Percentiles rank a stretch among this genome's conserved stretches.
These are phyloP conservation scores for Arthrobotrys iridis DNA, from an alignment of 2,329 filamentous ascomycete genomes.

Conservation along the genomic window DNA sequence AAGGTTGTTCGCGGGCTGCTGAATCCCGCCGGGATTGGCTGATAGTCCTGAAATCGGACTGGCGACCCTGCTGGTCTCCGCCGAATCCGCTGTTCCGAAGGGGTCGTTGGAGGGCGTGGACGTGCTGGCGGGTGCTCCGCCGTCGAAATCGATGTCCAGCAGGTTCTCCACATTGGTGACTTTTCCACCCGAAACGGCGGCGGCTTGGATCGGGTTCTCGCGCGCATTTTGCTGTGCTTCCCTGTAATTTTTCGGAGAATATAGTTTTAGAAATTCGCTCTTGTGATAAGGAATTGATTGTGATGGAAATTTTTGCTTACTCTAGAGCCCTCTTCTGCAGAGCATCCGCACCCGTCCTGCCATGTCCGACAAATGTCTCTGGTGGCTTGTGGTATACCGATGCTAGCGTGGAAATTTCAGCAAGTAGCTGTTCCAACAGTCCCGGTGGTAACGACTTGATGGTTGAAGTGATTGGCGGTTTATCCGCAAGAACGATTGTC, in stretches of 20 bases:
- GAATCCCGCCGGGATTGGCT: constrained; percentile 57
- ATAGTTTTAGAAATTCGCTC: not conserved
- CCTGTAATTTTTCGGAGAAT: constrained; percentile 60
- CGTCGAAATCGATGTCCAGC: constrained; percentile 95
- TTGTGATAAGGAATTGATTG: not conserved
- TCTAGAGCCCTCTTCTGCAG: constrained; percentile 96
- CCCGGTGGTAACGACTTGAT: constrained; percentile 86
- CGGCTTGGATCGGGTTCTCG: constrained; percentile 92
- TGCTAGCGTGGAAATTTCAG: constrained; percentile 90
- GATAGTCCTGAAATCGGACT: constrained; percentile 67
- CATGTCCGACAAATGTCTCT: constrained; percentile 96
- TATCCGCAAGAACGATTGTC: constrained; percentile 91
- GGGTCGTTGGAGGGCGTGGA: constrained; percentile 70
- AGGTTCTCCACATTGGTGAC: constrained; percentile 88
- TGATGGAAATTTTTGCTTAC: constrained; percentile 61
- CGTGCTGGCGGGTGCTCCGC: constrained; percentile 86
- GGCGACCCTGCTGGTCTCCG: constrained; percentile 76
- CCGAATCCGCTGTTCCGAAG: constrained; percentile 69
- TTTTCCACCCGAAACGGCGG: constrained; percentile 65
- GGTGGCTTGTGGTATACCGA: constrained; percentile 99
- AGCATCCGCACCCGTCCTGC: constrained; percentile 89
- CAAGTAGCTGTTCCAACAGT: constrained; percentile 87
- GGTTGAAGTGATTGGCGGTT: constrained; percentile 91
- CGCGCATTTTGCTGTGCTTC: constrained; percentile 91
- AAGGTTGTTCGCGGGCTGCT: constrained; percentile 69